Conservation (phyloP, 176 grass and related monocot genomes). For the Oryza meyeriana region DNA sequence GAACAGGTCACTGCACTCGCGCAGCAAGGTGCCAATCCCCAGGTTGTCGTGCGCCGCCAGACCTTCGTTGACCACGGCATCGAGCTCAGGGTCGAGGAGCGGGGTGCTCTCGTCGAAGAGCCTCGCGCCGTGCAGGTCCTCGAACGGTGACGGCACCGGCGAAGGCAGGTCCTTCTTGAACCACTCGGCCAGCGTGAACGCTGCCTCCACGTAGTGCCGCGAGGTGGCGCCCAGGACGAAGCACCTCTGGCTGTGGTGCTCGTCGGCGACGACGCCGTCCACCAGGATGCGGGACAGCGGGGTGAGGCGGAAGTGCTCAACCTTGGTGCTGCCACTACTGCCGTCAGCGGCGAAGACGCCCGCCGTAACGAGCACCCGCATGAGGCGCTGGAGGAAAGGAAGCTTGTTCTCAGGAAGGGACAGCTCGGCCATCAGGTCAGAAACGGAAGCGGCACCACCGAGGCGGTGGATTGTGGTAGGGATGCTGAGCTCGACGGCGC, state of each 20-base stretch:
- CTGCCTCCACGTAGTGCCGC: background rate
- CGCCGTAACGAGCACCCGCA: background rate
- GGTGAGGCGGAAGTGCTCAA: background rate
- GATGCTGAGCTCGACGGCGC: background rate
- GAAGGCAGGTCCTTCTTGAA: conserved; percentile 32
- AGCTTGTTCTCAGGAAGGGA: background rate
- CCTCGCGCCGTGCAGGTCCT: background rate
- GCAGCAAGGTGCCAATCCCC: background rate
- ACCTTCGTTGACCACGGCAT: background rate
- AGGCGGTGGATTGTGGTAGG: background rate
- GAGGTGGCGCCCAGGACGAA: background rate
- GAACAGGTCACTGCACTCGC: conserved; percentile 16
- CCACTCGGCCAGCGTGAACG: conserved; percentile 26
- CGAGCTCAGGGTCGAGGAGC: background rate
- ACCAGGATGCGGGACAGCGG: conserved; percentile 28
- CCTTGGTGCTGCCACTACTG: background rate
- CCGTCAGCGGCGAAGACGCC: background rate
- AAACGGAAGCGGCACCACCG: background rate
- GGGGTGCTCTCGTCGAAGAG: conserved; percentile 26
- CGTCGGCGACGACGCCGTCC: background rate
- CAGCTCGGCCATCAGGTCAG: background rate
- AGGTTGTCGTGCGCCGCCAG: conserved; percentile 26
- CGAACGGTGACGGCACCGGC: conserved; percentile 13
- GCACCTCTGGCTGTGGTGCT: background rate
- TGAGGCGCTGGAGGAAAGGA: background rate